phyloP scores from a whole-genome alignment of 257 asterid genomes.

The Fraxinus pennsylvanica region DNA sequence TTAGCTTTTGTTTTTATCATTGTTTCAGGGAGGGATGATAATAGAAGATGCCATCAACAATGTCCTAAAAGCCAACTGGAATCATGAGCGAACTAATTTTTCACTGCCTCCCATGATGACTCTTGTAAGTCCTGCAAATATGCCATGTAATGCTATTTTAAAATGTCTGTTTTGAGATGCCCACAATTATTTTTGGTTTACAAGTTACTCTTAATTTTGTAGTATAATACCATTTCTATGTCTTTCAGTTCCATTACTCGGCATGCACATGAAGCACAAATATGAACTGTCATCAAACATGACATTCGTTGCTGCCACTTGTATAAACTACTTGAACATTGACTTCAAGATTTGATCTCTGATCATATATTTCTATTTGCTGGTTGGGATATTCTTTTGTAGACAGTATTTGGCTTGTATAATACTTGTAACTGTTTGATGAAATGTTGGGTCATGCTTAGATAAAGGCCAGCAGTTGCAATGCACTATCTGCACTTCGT shows the following conservation, averaged over 20 bases:
- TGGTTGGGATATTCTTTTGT: not conserved
- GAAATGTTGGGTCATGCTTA: not conserved
- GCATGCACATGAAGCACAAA: constrained; percentile 5
- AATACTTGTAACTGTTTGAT: not conserved
- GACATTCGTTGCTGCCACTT: not conserved
- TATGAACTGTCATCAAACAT: not conserved
- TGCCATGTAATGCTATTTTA: constrained; percentile 16
- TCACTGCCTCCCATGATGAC: constrained; percentile 96
- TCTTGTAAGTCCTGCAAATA: constrained; percentile 57
- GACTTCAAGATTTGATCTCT: not conserved
- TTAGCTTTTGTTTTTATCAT: not conserved
- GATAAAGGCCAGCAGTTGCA: not conserved
- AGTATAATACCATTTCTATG: not conserved
- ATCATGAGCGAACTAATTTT: constrained; percentile 87
- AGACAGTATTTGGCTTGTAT: not conserved
- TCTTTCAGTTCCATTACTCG: constrained; percentile 12
- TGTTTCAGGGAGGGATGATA: constrained; percentile 59
- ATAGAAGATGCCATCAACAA: constrained; percentile 61
- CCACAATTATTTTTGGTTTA: not conserved
- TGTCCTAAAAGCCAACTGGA: constrained; percentile 82
- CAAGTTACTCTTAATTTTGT: not conserved
- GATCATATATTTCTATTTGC: not conserved
- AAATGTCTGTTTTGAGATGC: not conserved
- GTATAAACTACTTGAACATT: constrained; percentile 3
- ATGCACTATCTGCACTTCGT: constrained; percentile 10